Base-by-base conservation (phyloP, 2,329 filamentous ascomycete genomes). In the Sclerotinia borealis region DNA sequence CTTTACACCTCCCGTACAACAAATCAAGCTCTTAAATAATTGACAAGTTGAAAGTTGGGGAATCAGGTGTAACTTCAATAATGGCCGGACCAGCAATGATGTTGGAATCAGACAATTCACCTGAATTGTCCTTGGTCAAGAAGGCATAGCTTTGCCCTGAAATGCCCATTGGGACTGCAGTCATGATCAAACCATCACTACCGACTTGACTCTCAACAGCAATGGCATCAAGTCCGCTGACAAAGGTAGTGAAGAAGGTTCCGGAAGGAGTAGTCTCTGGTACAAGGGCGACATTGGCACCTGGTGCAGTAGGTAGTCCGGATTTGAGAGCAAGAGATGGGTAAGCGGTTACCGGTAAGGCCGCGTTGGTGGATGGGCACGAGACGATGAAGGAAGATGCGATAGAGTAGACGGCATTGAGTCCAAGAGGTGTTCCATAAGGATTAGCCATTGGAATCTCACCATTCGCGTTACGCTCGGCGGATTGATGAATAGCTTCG, bases 401-500 rank as follows among this genome's bases (percentile, higher is more conserved):
- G 22, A 90, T 81, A 2, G 85, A 86, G 77, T 81, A 88, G 52
- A 89, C 85, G 65, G 82, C 77, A 72, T 86, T 82, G 68, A 83
- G 78, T 66, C 76, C 75, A 41, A 89, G 77, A 0, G 86, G 83
- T 29, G 81, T 79, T 62, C 88, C 86, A 63, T 86, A 86, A 11
- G 85, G 75, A 67, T 84, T 80, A 0, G 86, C 77, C 69, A 84
- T 85, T 4, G 85, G 83, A 9, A 75, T 74, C 68, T 84, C 73
- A 58, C 77, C 75, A 27, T 80, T 74, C 15, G 77, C 77, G 41
- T 76, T 75, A 59, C 87, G 83, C 64, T 87, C 76, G 75, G 85
- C 86, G 3, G 86, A 78, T 10, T 83, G 82, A 76, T 90, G 86
- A n/a, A 87, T 81, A 43, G 86, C 81, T 71, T 89, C 86, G 54